Evolutionary conservation across 345 rosid genomes (phyloP).

Genomic region (Clausena lansium): DNA sequence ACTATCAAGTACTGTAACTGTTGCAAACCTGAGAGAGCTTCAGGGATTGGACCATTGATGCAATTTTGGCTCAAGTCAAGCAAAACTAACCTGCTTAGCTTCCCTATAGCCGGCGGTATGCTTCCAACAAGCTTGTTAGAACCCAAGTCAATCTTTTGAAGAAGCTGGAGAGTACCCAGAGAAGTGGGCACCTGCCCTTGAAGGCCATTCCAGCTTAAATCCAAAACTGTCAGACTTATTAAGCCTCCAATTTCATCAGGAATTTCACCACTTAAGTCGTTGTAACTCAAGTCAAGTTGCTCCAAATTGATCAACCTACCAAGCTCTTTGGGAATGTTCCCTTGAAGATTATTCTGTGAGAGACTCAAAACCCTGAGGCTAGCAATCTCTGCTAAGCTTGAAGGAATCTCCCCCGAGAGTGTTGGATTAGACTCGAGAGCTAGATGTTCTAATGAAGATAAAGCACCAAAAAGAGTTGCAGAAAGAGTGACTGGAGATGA

Average conservation of each 20-base stretch:
- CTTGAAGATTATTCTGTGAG: constrained; percentile 37
- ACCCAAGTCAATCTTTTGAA: constrained; percentile 40
- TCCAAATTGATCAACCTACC: constrained; percentile 29
- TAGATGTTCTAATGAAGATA: constrained; percentile 40
- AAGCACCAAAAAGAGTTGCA: constrained; percentile 24
- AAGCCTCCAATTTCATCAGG: constrained; percentile 37
- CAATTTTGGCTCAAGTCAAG: constrained; percentile 45
- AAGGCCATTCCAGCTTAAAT: constrained; percentile 37
- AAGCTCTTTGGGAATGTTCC: constrained; percentile 35
- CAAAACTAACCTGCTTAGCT: constrained; percentile 37
- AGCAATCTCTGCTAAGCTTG: constrained; percentile 20
- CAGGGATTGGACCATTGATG: constrained; percentile 44
- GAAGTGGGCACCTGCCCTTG: constrained; percentile 34
- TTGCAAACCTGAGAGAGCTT: constrained; percentile 33
- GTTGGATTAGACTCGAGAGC: constrained; percentile 41
- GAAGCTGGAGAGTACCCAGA: constrained; percentile 35
- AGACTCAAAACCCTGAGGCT: constrained; percentile 33
- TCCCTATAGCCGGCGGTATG: constrained; percentile 31
- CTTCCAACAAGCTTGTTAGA: constrained; percentile 35
- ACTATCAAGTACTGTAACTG: constrained; percentile 35
- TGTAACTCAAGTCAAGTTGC: constrained; percentile 48
- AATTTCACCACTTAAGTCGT: constrained; percentile 41
- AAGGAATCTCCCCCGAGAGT: constrained; percentile 39
- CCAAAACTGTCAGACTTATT: constrained; percentile 37
- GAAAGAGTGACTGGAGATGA: constrained; percentile 27